Evolutionary conservation across 2,329 filamentous ascomycete genomes (phyloP).

Genomic region (Huntiella moniliformis): DNA sequence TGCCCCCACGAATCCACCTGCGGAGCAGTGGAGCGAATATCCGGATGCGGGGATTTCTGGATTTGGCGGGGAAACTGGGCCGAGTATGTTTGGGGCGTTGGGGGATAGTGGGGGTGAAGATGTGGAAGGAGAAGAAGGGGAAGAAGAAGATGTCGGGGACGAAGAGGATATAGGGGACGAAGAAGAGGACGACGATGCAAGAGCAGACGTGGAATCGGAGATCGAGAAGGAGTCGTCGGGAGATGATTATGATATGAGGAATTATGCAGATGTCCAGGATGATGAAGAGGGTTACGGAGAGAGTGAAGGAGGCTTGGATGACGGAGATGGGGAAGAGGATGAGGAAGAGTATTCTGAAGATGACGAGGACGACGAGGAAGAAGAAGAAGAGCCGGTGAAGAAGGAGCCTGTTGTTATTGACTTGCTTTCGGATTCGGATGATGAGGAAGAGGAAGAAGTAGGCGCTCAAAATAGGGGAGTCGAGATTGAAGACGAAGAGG

Average conservation of each 20-base stretch:
- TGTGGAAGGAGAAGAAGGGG: neutral
- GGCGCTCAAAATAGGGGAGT: neutral
- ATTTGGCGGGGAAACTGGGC: no score
- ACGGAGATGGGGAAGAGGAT: conserved; percentile 1
- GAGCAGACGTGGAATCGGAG: conserved; percentile 11
- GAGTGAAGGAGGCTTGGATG: neutral
- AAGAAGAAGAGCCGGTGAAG: conserved; percentile 9
- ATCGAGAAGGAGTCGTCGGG: conserved; percentile 13
- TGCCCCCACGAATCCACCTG: no score
- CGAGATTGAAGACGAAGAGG: neutral
- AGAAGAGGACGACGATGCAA: conserved; percentile 14
- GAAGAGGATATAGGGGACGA: conserved; percentile 11
- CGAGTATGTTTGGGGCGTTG: no score
- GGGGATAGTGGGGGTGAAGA: no score
- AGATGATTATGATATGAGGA: conserved; percentile 15
- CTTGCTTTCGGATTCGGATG: conserved; percentile 28
- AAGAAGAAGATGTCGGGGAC: conserved; percentile 15
- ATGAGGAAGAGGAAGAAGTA: conserved; percentile 14
- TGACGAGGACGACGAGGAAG: conserved; percentile 12
- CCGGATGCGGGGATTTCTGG: no score
- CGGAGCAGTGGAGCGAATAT: no score
- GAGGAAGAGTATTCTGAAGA: conserved; percentile 1
- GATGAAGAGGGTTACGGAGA: conserved; percentile 11
- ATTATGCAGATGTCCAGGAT: conserved; percentile 15
- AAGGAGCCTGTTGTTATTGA: conserved; percentile 26